phyloP scores from a whole-genome alignment of 2,329 filamentous ascomycete species.

The Aspergillus spinulosporus region DNA sequence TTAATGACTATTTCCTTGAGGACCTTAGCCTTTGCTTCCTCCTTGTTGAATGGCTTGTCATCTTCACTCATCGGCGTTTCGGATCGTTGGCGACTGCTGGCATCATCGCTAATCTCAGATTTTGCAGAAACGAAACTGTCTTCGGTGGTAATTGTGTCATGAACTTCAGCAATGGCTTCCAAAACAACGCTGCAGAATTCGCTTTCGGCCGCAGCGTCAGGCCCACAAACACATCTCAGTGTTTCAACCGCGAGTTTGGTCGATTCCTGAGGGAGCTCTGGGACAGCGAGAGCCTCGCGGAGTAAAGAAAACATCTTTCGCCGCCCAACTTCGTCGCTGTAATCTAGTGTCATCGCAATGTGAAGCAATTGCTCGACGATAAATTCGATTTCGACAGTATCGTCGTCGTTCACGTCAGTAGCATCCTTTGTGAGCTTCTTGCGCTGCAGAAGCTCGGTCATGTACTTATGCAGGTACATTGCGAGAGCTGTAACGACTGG shows the following conservation, averaged over 20 bases:
- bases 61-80: conserved; percentile 56
- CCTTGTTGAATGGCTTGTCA: conserved; percentile 54
- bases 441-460: conserved; percentile 53
- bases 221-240: conserved; percentile 76
- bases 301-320: conserved; percentile 94
- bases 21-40: conserved; percentile 66
- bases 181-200: conserved; percentile 62
- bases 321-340: conserved; percentile 93
- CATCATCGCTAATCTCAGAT: conserved; percentile 74
- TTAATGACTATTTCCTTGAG: conserved; percentile 91
- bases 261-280: conserved; percentile 86
- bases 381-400: conserved; percentile 88
- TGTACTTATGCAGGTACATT: conserved; percentile 80
- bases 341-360: conserved; percentile 88
- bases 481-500: conserved; percentile 91
- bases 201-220: conserved; percentile 51
- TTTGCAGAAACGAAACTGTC: conserved; percentile 93
- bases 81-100: conserved; percentile 50
- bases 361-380: conserved; percentile 93
- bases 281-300: conserved; percentile 78
- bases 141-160: conserved; percentile 79
- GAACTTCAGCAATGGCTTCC: conserved; percentile 93
- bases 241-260: conserved; percentile 85
- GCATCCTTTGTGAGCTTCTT: conserved; percentile 43
- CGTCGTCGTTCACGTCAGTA: conserved; percentile 71